Percentiles rank a stretch among this genome's conserved stretches.
Evolutionary conservation across 352 stramenopile species (phyloP).

Genomic region (Bremia lactucae): DNA sequence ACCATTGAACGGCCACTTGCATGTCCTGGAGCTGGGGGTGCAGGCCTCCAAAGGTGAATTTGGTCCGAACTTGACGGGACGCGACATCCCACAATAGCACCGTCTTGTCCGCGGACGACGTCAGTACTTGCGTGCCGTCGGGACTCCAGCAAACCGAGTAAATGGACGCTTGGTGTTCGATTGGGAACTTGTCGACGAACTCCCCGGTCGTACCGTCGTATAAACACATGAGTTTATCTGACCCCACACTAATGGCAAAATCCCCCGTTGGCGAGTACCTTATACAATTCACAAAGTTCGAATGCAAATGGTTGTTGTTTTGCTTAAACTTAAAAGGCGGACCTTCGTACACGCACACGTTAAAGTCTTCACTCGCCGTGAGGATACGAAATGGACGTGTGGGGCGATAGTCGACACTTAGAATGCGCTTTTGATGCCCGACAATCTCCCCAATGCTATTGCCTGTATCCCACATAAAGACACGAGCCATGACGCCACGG

Average conservation of each 20-base stretch:
- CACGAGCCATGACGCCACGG: slow-evolving; percentile 58
- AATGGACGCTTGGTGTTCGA: slow-evolving; percentile 87
- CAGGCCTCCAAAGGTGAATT: slow-evolving; percentile 57
- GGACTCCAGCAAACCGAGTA: slow-evolving; percentile 91
- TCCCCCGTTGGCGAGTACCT: slow-evolving; percentile 89
- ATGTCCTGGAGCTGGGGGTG: slow-evolving; percentile 78
- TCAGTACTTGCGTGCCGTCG: slow-evolving; percentile 87
- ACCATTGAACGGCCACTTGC: slow-evolving; percentile 63
- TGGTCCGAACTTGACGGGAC: slow-evolving; percentile 57
- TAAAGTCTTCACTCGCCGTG: slow-evolving; percentile 92
- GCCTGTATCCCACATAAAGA: slow-evolving; percentile 96
- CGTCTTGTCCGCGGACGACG: slow-evolving; percentile 93
- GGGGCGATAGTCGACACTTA: slow-evolving; percentile 89
- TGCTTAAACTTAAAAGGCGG: slow-evolving; percentile 94
- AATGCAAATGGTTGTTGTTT: slow-evolving; percentile 88
- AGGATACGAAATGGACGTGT: slow-evolving; percentile 91
- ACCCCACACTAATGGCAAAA: slow-evolving; percentile 86
- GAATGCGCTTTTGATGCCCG: slow-evolving; percentile 89
- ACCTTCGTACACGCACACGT: slow-evolving; percentile 90
- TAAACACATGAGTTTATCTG: slow-evolving; percentile 91
- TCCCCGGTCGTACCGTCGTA: slow-evolving; percentile 91
- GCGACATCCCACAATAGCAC: slow-evolving; percentile 88
- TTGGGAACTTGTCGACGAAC: slow-evolving; percentile 70
- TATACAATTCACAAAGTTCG: slow-evolving; percentile 93
- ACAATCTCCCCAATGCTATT: slow-evolving; percentile 92